Evolutionary conservation across 257 asterid species (phyloP).

Genomic region (Misopates orontium): DNA sequence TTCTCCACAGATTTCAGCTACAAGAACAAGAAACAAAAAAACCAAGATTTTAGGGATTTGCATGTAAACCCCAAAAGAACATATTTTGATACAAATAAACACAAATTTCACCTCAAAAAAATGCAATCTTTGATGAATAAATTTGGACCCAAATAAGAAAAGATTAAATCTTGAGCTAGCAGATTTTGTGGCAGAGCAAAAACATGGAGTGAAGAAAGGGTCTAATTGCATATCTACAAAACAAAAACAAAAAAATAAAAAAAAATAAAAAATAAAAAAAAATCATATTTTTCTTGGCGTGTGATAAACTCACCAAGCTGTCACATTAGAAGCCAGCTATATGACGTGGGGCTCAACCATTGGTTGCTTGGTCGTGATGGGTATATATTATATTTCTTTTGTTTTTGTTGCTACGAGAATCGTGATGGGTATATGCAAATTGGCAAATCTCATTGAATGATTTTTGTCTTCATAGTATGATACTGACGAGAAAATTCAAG

Average conservation of each 20-base stretch:
- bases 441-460: not conserved
- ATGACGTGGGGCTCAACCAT: constrained; percentile 11
- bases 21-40: constrained; percentile 15
- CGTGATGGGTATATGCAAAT: not conserved
- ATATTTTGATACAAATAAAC: not conserved
- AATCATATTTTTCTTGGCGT: not conserved
- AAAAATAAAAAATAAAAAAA: not conserved
- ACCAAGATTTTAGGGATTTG: constrained; percentile 14
- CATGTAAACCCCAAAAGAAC: not conserved
- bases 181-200: constrained; percentile 12
- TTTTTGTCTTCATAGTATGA: not conserved
- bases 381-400: not conserved
- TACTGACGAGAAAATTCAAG: no score
- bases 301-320: constrained; percentile 13
- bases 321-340: constrained; percentile 24
- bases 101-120: not conserved
- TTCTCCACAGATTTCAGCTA: constrained; percentile 24
- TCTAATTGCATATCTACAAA: constrained; percentile 19
- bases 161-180: constrained; percentile 7
- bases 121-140: no score
- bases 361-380: constrained; percentile 10
- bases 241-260: not conserved
- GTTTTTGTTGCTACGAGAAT: no score
- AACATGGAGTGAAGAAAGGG: constrained; percentile 21
- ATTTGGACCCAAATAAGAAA: no score